Evolutionary conservation across 495 filamentous ascomycete genomes (phyloP), one percentile per base, ranked within the genome.

Genomic region (Talaromyces nanjingensis): DNA sequence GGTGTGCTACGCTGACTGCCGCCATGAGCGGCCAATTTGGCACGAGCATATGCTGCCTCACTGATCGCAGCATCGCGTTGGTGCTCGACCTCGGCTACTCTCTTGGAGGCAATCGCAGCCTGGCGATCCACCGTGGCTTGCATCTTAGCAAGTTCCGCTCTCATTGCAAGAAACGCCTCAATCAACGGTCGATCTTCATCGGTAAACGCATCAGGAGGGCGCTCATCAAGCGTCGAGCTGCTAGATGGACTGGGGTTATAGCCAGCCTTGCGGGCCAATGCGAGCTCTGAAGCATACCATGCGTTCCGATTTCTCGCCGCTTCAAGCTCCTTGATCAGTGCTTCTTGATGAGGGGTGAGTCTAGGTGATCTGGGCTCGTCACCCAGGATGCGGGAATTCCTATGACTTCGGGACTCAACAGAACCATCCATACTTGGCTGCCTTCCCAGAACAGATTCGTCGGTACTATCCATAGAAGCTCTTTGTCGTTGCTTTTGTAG

Each of bases 271-370:
- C 88, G 85, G 3, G 94, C 94, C 62, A 98, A 74, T 16, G 94
- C 91, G 31, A 99, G 77, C 73, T 99, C 94, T 2, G 93, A 96
- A 6, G 92, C 92, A 75, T 94, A 97, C 94, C 94, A 99, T 1
- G 93, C 92, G 73, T 96, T 98, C 25, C 89, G 87, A 67, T 87
- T 91, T 70, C 89, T 91, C 9, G 87, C 79, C 4, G 85, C 76
- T 69, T 98, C 92, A 5, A 99, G 81, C 65, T 98, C 96, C 69
- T 91, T 89, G 24, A 90, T 77, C 52, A 94, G 69, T 0, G 80
- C 76, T 69, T 83, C 79, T 63, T 83, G 79, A 49, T 80, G 78
- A 18, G 80, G 73, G 6, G 75, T 81, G 59, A 81, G 62, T 39
- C 73, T 68, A 9, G 79, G 79, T 18, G 78, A 81, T 5, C 76